These are phyloP conservation scores for Tulasnella sp. DNA, from an alignment of 768 basidiomycete genomes.

Conservation along the genomic window DNA sequence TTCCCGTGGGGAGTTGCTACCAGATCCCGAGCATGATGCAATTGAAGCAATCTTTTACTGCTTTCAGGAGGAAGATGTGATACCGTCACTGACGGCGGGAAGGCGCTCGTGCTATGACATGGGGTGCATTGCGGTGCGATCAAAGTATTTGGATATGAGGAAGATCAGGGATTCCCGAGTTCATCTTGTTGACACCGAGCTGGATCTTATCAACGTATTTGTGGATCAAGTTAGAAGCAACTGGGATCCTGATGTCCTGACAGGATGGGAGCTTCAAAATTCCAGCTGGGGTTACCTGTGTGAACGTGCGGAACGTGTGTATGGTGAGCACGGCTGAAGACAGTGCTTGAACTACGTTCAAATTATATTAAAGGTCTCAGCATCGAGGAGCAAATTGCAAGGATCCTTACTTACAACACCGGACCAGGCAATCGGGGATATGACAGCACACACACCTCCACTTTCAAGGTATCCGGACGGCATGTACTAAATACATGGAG, in stretches of 20 bases:
- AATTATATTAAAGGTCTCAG: slow-evolving; percentile 43
- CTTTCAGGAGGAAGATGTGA: slow-evolving; percentile 39
- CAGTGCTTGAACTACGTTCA: too few species aligned
- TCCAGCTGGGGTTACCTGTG: slow-evolving; percentile 84
- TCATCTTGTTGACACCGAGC: slow-evolving; percentile 50
- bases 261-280: slow-evolving; percentile 84
- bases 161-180: slow-evolving; percentile 34
- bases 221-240: slow-evolving; percentile 61
- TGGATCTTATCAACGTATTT: slow-evolving; percentile 65
- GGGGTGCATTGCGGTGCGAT: slow-evolving; percentile 44
- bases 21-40: slow-evolving; percentile 52
- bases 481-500: slow-evolving; percentile 92
- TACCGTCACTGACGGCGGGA: slow-evolving; percentile 25
- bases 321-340: too few species aligned
- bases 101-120: slow-evolving; percentile 26
- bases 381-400: slow-evolving; percentile 56
- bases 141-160: slow-evolving; percentile 24
- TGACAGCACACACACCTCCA: slow-evolving; percentile 60
- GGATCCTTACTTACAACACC: slow-evolving; percentile 41
- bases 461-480: slow-evolving; percentile 71
- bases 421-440: slow-evolving; percentile 43
- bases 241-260: slow-evolving; percentile 81
- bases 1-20: slow-evolving; percentile 43
- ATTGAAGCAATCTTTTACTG: slow-evolving; percentile 64
- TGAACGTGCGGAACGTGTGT: slow-evolving; percentile 41